Percentiles rank a stretch among this genome's conserved stretches.
Evolutionary conservation across 345 rosid species (phyloP).

Genomic region (Acer yangbiense): DNA sequence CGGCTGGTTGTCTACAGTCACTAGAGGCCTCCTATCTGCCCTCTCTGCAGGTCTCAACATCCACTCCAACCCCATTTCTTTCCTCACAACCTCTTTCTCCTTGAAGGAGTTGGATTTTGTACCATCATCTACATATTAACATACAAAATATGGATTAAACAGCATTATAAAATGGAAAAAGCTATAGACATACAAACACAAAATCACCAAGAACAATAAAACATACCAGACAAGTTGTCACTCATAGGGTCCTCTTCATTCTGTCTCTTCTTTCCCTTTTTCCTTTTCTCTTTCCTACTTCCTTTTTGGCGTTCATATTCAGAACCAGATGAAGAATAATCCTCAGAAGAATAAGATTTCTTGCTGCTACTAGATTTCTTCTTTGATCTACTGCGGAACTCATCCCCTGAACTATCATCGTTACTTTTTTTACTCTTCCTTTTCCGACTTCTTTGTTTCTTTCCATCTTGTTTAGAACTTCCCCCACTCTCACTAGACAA

Average conservation of each 20-base stretch:
- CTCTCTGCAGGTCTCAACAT: constrained; percentile 73
- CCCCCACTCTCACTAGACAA: constrained; percentile 36
- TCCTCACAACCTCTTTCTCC: constrained; percentile 58
- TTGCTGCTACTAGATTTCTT: constrained; percentile 28
- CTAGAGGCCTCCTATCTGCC: constrained; percentile 35
- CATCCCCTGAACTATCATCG: constrained; percentile 20
- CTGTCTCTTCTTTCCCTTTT: constrained; percentile 23
- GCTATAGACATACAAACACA: constrained; percentile 8
- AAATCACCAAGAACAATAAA: not conserved
- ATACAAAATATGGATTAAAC: not conserved
- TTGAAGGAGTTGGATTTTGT: constrained; percentile 22
- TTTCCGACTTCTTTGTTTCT: constrained; percentile 18
- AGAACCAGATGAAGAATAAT: constrained; percentile 32
- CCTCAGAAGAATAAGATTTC: constrained; percentile 21
- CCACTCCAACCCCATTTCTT: constrained; percentile 80
- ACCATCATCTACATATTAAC: constrained; percentile 31
- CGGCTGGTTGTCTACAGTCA: constrained; percentile 32
- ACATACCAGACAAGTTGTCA: constrained; percentile 22
- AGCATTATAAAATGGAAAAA: not conserved
- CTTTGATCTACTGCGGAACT: constrained; percentile 14
- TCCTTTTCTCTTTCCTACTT: constrained; percentile 26
- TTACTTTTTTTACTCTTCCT: constrained; percentile 34
- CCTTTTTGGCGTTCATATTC: constrained; percentile 30
- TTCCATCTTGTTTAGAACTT: constrained; percentile 21
- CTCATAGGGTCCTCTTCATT: constrained; percentile 15